These are phyloP conservation scores for Canna indica DNA, from an alignment of 176 grass and related monocot species.

Conservation along the genomic window DNA sequence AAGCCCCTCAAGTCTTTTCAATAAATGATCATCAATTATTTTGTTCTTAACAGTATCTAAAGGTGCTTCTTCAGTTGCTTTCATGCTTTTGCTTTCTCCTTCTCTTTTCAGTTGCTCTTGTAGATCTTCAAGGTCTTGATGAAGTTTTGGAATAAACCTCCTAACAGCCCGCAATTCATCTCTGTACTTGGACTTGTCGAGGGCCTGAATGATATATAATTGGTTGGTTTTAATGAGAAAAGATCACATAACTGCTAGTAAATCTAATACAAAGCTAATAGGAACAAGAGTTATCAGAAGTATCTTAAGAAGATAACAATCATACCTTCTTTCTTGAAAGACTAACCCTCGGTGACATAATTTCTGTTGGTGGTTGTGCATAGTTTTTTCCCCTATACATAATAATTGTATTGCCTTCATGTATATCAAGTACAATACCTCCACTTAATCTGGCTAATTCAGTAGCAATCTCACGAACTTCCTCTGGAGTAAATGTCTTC, in stretches of 20 bases:
- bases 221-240: constrained; percentile 2
- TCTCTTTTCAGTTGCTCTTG: constrained; percentile 64
- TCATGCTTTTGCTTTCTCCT: constrained; percentile 27
- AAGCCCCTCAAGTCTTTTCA: constrained; percentile 31
- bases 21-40: constrained; percentile 18
- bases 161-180: constrained; percentile 49
- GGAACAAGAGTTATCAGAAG: neutral
- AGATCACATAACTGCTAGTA: neutral
- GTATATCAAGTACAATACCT: constrained; percentile 78
- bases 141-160: constrained; percentile 74
- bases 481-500: constrained; percentile 90
- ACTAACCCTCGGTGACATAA: constrained; percentile 84
- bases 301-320: neutral
- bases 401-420: constrained; percentile 81
- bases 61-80: constrained; percentile 7
- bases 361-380: constrained; percentile 74
- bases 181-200: constrained; percentile 88
- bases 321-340: constrained; percentile 83
- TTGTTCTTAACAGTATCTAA: constrained; percentile 18
- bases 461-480: constrained; percentile 73
- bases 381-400: constrained; percentile 99
- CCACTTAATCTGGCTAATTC: constrained; percentile 83
- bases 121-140: constrained; percentile 76
- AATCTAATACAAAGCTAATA: neutral
- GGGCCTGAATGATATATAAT: constrained; percentile 44